Percentiles rank a stretch among this genome's conserved stretches.
phyloP scores from a whole-genome alignment of 225 moss, liverwort and hornwort species.

The Sphagnum tenellum region DNA sequence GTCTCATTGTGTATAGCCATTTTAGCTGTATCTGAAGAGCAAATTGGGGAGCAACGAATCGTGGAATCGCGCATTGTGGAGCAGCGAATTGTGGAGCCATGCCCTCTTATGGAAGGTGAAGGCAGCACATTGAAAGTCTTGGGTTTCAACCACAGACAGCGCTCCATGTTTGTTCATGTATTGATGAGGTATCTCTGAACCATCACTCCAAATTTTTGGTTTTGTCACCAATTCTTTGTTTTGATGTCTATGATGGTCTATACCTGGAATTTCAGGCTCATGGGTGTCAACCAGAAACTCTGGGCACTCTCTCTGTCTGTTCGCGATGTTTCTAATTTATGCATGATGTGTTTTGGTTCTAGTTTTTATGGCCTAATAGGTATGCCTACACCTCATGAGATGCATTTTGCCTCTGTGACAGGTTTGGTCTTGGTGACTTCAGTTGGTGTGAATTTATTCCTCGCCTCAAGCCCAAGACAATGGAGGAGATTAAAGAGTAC shows the following conservation, averaged over 20 bases:
- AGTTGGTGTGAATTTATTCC: conserved; percentile 92
- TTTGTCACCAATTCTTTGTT: no score
- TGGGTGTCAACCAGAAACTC: no score
- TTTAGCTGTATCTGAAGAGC: conserved; percentile 23
- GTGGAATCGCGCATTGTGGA: no score
- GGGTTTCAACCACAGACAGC: conserved; percentile 89
- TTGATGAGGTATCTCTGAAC: conserved; percentile 61
- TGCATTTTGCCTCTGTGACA: conserved; percentile 9
- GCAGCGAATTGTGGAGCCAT: no score
- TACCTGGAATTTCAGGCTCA: no score
- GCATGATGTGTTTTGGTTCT: no score
- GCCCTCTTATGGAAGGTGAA: conserved; percentile 94
- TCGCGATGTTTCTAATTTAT: no score
- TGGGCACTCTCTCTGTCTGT: no score
- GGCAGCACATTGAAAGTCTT: conserved; percentile 79
- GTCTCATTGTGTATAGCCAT: not conserved
- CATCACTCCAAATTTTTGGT: no score
- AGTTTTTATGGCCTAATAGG: no score
- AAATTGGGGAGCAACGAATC: conserved; percentile 47
- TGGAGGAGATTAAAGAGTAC: conserved; percentile 88
- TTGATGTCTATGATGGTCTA: no score
- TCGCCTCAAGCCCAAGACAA: conserved; percentile 84
- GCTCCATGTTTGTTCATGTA: conserved; percentile 86
- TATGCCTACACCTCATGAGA: no score
- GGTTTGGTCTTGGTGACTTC: conserved; percentile 92